Evolutionary conservation across 495 filamentous ascomycete species (phyloP).

Genomic region (Staphylotrichum tortipilum): DNA sequence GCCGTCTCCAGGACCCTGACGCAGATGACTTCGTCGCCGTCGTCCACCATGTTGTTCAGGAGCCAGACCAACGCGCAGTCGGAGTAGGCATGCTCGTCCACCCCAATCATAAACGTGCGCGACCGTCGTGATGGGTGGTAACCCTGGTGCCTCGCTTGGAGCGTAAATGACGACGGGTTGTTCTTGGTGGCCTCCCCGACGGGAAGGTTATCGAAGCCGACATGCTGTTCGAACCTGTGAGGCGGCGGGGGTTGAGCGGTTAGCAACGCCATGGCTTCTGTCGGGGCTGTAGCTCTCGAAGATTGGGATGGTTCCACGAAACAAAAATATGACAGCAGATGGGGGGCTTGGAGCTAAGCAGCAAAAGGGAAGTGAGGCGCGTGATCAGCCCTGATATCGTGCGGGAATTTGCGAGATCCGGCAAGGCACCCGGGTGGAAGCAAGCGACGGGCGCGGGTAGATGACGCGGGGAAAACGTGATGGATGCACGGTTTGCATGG

Average conservation of each 20-base stretch:
- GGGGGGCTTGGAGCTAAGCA: background rate
- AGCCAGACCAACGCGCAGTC: constrained; percentile 93
- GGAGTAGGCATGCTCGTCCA: constrained; percentile 91
- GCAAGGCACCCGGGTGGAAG: background rate
- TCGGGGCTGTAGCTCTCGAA: constrained; percentile 7
- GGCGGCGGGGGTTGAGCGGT: constrained; percentile 26
- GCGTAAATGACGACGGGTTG: constrained; percentile 73
- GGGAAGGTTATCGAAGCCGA: constrained; percentile 92
- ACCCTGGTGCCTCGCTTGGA: constrained; percentile 82
- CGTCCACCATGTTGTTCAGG: constrained; percentile 88
- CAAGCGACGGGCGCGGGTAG: background rate
- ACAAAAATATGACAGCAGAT: background rate
- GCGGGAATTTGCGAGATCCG: constrained; percentile 7
- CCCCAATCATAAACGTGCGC: constrained; percentile 86
- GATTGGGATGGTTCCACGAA: no score
- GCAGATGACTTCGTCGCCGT: constrained; percentile 94
- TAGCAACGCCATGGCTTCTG: constrained; percentile 39
- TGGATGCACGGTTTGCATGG: constrained; percentile 10
- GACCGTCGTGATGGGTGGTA: constrained; percentile 78
- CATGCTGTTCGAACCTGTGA: constrained; percentile 52
- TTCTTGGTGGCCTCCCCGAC: constrained; percentile 54
- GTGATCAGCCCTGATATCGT: constrained; percentile 2
- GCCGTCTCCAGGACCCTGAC: constrained; percentile 85
- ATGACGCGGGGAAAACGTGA: constrained; percentile 12
- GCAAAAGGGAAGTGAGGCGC: background rate